Evolutionary conservation across 169 alveolate genomes (phyloP), one percentile per base, ranked within the genome.

Genomic region (Theileria parva): DNA sequence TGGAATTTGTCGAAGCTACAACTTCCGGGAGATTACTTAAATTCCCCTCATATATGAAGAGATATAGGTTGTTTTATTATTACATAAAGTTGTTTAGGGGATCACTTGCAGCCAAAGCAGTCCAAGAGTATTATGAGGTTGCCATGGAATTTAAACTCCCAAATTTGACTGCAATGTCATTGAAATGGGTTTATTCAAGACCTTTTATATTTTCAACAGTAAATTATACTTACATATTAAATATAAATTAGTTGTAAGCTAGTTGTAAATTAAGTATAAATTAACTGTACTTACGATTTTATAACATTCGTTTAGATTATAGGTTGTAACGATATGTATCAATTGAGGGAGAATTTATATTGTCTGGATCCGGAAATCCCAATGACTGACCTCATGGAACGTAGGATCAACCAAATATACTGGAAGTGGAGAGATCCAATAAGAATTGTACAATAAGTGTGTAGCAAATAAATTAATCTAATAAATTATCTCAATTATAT

Each of bases 371-470:
- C 88, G 19, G 73, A 87, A 2, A 80, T 88, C 21, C 85, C 86
- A 2, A 74, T 92, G 67, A 92, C 94, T 32, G 96, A 92, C 72
- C 79, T 75, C 71, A 66, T 88, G 83, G 96, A 92, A 78, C 88
- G 96, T 5, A 92, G 88, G 65, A 88, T 92, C 61, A 92, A 92
- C 78, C 92, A 84, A 66, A 48, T 92, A 51, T 94, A 93, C 77
- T 93, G 96, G 96, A 91, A 91, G 77, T 91, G 94, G 92, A 81
- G 96, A 23, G 96, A 93, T 57, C 94, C 94, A 19, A 50, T 93
- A 48, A 53, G 95, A 53, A 91, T 91, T 27, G 80, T 91, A 51
- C 95, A 93, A 53, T 91, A 78, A 66, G 19, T 19, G 7, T 15
- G 5, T 7, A 50, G 4, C 12, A 67, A 44, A 27, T 67, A 50